phyloP scores from a whole-genome alignment of 2,329 filamentous ascomycete genomes.

The Colletotrichum simmondsii region DNA sequence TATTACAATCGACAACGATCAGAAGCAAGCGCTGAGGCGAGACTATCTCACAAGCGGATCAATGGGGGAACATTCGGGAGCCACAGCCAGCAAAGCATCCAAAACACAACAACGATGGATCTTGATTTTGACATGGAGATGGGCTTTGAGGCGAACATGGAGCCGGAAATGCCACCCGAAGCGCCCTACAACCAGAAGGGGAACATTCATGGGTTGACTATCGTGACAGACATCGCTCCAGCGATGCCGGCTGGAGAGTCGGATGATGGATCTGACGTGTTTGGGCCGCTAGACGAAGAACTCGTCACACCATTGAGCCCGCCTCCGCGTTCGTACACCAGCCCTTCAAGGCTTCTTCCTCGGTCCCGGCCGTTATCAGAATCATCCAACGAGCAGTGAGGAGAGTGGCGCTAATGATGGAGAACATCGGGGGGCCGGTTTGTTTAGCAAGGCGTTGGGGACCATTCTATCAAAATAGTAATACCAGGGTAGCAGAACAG shows the following conservation, averaged over 20 bases:
- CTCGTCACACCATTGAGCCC: constrained; percentile 28
- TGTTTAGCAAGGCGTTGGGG: background rate
- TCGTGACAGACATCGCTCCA: background rate
- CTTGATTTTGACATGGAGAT: background rate
- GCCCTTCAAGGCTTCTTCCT: background rate
- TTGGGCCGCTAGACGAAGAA: constrained; percentile 9
- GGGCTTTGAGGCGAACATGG: background rate
- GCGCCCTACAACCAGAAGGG: background rate
- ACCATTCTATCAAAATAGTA: background rate
- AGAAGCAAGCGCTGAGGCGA: background rate
- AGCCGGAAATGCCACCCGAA: background rate
- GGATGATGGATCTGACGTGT: constrained; percentile 14
- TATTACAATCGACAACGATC: background rate
- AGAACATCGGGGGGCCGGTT: background rate
- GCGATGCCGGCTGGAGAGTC: constrained; percentile 15
- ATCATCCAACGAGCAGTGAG: background rate
- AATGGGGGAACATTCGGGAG: constrained; percentile 10
- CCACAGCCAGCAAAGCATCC: constrained; percentile 20
- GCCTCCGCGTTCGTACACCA: constrained; percentile 16
- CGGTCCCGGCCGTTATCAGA: background rate
- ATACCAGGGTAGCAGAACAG: background rate
- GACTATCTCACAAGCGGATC: background rate
- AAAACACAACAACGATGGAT: background rate
- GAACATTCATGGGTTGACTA: background rate
- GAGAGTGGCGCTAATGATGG: background rate